A percentile compares a stretch with the other conserved stretches of the same genome.
These are phyloP conservation scores for Nothophoma quercina DNA, from an alignment of 2,329 filamentous ascomycete genomes.

Conservation along the genomic window DNA sequence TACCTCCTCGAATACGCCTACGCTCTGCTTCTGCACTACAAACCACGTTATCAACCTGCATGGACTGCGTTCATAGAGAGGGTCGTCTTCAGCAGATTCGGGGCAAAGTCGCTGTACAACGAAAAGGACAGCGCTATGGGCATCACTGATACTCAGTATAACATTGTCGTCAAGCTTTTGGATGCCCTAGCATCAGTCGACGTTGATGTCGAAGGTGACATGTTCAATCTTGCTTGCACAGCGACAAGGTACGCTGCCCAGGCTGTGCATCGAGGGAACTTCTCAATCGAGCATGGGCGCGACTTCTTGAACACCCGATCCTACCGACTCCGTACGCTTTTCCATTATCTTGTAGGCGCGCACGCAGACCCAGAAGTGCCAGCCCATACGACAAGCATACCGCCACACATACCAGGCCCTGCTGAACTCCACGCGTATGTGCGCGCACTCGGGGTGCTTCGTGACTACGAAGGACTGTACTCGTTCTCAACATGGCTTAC, in stretches of 20 bases:
- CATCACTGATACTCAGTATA: conserved; percentile 28
- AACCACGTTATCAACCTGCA: conserved; percentile 35
- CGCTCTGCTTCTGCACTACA: conserved; percentile 32
- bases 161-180: conserved; percentile 32
- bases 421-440: conserved; percentile 66
- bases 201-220: conserved; percentile 45
- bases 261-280: conserved; percentile 19
- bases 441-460: conserved; percentile 67
- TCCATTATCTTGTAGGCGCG: conserved; percentile 35
- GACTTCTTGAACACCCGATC: conserved; percentile 28
- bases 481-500: conserved; percentile 66
- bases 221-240: conserved; percentile 44
- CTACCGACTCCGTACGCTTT: conserved; percentile 33
- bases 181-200: conserved; percentile 36
- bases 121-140: conserved; percentile 13
- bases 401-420: conserved; percentile 57
- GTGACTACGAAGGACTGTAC: conserved; percentile 66
- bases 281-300: conserved; percentile 17
- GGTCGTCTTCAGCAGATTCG: conserved; percentile 22
- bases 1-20: conserved; percentile 44
- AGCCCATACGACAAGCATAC: conserved; percentile 17
- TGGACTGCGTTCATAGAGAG: conserved; percentile 42
- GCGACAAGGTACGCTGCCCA: conserved; percentile 41
- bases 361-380: conserved; percentile 21
- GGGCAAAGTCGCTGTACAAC: neutral